Conservation (phyloP, 805 yeast species). For the Kazachstania taianensis region DNA sequence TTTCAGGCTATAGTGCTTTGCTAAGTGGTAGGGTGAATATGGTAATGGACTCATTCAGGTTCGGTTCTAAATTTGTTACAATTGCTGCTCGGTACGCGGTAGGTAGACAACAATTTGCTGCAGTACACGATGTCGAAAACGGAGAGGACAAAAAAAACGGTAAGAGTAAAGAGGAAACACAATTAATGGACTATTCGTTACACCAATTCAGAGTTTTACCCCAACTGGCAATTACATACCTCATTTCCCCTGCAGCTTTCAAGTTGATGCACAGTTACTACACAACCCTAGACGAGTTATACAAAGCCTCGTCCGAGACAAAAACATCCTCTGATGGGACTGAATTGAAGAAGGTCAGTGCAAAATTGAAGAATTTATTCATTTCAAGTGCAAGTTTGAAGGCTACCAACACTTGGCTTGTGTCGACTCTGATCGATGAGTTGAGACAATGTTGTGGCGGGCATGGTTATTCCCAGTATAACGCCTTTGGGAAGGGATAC, state of each 20-base stretch:
- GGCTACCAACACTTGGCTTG: slow-evolving; percentile 82
- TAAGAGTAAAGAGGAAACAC: slow-evolving; percentile 33
- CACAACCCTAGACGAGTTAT: slow-evolving; percentile 42
- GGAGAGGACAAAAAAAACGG: slow-evolving; percentile 25
- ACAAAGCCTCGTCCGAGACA: slow-evolving; percentile 35
- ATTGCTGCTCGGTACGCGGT: slow-evolving; percentile 85
- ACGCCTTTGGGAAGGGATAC: slow-evolving; percentile 82
- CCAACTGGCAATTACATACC: slow-evolving; percentile 68
- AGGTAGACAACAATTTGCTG: slow-evolving; percentile 75
- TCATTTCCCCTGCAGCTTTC: slow-evolving; percentile 61
- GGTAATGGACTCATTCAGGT: slow-evolving; percentile 78
- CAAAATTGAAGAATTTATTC: slow-evolving; percentile 63
- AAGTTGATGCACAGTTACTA: slow-evolving; percentile 47
- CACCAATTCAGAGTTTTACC: slow-evolving; percentile 87
- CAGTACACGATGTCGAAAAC: too few species aligned
- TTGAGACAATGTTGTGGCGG: slow-evolving; percentile 94
- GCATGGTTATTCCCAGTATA: slow-evolving; percentile 89
- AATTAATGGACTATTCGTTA: slow-evolving; percentile 74
- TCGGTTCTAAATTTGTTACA: slow-evolving; percentile 68
- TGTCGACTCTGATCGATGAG: slow-evolving; percentile 73
- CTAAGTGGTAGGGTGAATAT: slow-evolving; percentile 82
- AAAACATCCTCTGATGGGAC: too few species aligned
- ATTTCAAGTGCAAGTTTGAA: slow-evolving; percentile 80
- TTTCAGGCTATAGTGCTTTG: slow-evolving; percentile 73
- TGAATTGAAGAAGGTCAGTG: slow-evolving; percentile 36